Conservation (phyloP, 805 yeast genomes). For the Starmerella roubikii region DNA sequence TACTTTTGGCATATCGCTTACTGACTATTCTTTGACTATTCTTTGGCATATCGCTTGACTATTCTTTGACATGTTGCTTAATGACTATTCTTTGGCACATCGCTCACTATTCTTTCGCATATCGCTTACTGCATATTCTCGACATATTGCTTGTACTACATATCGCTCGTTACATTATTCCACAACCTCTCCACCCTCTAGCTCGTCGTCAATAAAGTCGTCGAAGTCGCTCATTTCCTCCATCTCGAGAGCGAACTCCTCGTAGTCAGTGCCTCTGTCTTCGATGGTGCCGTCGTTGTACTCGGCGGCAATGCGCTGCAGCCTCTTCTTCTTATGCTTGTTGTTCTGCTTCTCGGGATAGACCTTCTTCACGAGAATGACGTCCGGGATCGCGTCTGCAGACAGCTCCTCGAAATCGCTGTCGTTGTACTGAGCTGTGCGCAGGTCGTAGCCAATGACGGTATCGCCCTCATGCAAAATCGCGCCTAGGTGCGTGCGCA, state of each 20-base stretch:
- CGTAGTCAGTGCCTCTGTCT: slow-evolving; percentile 38
- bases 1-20: too few relatives aligned
- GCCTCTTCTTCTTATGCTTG: slow-evolving; percentile 51
- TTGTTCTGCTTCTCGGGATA: slow-evolving; percentile 66
- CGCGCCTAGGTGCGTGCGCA: slow-evolving; percentile 87
- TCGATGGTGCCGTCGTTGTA: slow-evolving; percentile 76
- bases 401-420: slow-evolving; percentile 30
- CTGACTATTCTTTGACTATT: too few relatives aligned
- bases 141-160: too few relatives aligned
- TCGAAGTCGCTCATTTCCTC: slow-evolving; percentile 38
- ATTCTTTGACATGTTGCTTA: too few relatives aligned
- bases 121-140: neutral
- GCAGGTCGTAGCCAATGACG: slow-evolving; percentile 76
- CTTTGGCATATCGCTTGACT: too few relatives aligned
- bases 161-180: too few relatives aligned
- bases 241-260: slow-evolving; percentile 77
- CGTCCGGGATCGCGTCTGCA: slow-evolving; percentile 44
- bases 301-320: slow-evolving; percentile 95
- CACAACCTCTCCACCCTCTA: too few relatives aligned
- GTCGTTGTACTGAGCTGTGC: slow-evolving; percentile 70
- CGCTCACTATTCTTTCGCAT: neutral
- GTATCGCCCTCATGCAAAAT: slow-evolving; percentile 94
- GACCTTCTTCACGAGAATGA: slow-evolving; percentile 76
- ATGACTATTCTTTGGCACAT: too few relatives aligned
- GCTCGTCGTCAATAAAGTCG: neutral